Conservation (phyloP, 352 stramenopile genomes). For the Pythium rhizo-oryzae region DNA sequence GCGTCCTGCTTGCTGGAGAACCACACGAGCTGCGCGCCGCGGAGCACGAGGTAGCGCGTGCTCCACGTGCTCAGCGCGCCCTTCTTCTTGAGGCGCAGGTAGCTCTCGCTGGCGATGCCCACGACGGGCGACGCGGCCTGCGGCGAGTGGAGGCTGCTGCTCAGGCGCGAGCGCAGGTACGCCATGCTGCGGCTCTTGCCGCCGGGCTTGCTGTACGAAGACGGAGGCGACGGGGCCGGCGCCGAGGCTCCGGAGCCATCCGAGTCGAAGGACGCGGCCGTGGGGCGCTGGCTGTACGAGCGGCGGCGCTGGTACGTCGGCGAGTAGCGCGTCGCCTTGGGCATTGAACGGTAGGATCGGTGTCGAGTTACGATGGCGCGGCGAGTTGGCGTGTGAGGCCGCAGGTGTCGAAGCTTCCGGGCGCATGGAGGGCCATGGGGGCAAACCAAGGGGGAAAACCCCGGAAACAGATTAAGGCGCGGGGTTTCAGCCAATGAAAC, state of each 20-base stretch:
- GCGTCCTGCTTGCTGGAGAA: constrained; percentile 64
- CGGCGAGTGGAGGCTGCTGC: constrained; percentile 25
- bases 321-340: constrained; percentile 27
- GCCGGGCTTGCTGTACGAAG: neutral
- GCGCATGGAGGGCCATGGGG: neutral
- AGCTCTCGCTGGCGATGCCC: constrained; percentile 46
- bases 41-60: constrained; percentile 66
- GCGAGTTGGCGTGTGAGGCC: too few species aligned
- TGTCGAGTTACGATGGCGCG: too few species aligned
- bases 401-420: neutral
- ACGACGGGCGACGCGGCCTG: constrained; percentile 6
- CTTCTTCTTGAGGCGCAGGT: constrained; percentile 62
- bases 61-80: constrained; percentile 53
- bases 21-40: constrained; percentile 42
- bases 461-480: neutral
- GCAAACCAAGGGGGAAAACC: neutral
- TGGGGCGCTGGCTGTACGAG: constrained; percentile 13
- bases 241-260: neutral
- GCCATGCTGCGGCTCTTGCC: constrained; percentile 21
- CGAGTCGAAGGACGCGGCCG: constrained; percentile 3
- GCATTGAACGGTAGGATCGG: too few species aligned
- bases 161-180: constrained; percentile 26
- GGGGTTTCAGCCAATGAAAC: constrained; percentile 20
- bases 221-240: neutral
- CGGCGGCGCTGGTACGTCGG: constrained; percentile 27